Conservation (phyloP, 495 filamentous ascomycete genomes). For the Lasiosphaeria hispida region DNA sequence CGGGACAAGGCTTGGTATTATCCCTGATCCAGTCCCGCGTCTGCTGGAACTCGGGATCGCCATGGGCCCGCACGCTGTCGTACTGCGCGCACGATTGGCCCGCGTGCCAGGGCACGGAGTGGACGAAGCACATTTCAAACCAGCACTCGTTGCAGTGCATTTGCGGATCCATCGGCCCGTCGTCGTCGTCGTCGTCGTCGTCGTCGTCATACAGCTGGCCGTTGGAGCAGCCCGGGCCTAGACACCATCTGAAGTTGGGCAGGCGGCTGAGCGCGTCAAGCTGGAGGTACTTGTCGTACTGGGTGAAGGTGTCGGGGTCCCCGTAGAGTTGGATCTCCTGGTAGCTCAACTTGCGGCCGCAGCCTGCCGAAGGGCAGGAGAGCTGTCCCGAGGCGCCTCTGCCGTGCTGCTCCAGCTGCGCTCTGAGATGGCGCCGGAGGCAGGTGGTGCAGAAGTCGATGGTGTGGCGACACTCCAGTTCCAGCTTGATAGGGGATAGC, state of each 20-base stretch:
- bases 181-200: no score
- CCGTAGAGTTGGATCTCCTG: slow-evolving; percentile 2
- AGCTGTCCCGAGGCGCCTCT: not conserved
- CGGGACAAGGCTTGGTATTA: slow-evolving; percentile 1
- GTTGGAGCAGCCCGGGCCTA: not conserved
- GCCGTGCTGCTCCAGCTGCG: not conserved
- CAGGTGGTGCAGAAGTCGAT: slow-evolving; percentile 5
- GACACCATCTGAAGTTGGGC: slow-evolving; percentile 8
- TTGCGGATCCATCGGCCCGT: no score
- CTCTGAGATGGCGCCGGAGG: not conserved
- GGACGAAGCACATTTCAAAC: slow-evolving; percentile 1
- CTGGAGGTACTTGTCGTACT: slow-evolving; percentile 1
- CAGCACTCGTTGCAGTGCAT: not conserved
- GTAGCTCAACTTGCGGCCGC: not conserved
- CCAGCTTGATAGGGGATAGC: not conserved
- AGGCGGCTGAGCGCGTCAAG: not conserved
- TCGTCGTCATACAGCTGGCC: not conserved
- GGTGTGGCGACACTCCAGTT: not conserved
- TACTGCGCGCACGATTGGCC: slow-evolving; percentile 4
- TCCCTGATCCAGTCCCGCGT: not conserved
- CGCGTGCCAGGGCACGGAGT: not conserved
- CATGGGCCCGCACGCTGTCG: not conserved
- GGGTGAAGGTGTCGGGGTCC: not conserved
- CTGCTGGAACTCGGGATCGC: not conserved
- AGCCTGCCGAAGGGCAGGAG: not conserved